Conservation (phyloP, 257 asterid genomes). For the Mentha longifolia region DNA sequence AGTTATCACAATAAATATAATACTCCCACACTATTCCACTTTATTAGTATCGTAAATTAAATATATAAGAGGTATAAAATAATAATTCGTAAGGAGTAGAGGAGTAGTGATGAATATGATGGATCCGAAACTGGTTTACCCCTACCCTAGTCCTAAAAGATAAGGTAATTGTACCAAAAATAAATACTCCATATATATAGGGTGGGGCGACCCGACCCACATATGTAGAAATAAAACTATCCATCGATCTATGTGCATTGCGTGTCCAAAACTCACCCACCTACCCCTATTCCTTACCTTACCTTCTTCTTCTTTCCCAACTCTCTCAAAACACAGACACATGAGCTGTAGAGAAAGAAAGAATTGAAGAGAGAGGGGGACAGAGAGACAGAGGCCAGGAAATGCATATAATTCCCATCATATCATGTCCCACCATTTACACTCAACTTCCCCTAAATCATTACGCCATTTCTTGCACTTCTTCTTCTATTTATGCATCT, state of each 20-base stretch:
- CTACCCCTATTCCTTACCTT: too few relatives aligned
- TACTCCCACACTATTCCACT: too few relatives aligned
- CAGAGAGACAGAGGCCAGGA: not conserved
- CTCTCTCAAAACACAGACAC: not conserved
- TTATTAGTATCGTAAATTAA: too few relatives aligned
- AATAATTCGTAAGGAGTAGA: too few relatives aligned
- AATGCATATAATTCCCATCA: not conserved
- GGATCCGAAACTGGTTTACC: too few relatives aligned
- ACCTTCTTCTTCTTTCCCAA: not conserved
- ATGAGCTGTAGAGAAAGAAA: not conserved
- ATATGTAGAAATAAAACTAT: too few relatives aligned
- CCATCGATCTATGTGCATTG: slow-evolving; percentile 23
- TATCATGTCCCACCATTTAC: slow-evolving; percentile 30
- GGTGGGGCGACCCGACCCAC: too few relatives aligned
- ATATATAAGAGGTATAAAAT: too few relatives aligned
- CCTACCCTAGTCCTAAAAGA: too few relatives aligned
- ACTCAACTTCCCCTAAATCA: slow-evolving; percentile 30
- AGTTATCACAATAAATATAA: too few relatives aligned
- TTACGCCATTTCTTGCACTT: slow-evolving; percentile 35
- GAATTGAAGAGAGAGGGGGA: not conserved
- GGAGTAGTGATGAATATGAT: too few relatives aligned
- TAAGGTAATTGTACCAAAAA: not conserved
- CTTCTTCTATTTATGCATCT: not conserved
- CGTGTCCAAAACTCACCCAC: slow-evolving; percentile 20
- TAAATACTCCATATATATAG: not conserved